Conservation (phyloP, 2,329 filamentous ascomycete species). For the Talaromyces islandicus region DNA sequence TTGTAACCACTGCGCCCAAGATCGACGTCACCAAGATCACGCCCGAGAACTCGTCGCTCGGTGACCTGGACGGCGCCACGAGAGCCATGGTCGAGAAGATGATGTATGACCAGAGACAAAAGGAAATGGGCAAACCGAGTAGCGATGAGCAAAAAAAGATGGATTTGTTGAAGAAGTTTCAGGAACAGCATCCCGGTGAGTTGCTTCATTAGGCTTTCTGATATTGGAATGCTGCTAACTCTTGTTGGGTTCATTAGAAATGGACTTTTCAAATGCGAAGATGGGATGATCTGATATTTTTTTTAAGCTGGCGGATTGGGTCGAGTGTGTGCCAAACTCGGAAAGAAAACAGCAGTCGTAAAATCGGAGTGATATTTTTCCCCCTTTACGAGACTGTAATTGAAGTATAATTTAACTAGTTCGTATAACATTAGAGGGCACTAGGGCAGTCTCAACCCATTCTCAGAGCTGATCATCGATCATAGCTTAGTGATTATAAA, state of each 20-base stretch:
- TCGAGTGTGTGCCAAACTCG: not conserved
- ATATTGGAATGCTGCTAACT: slow-evolving; percentile 8
- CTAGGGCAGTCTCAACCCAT: not conserved
- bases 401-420: not conserved
- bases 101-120: slow-evolving; percentile 99
- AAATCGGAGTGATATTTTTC: not conserved
- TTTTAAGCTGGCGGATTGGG: not conserved
- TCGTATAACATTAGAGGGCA: not conserved
- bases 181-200: slow-evolving; percentile 62
- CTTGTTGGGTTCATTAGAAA: slow-evolving; percentile 39
- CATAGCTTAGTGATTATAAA: not conserved
- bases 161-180: slow-evolving; percentile 89
- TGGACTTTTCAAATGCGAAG: slow-evolving; percentile 63
- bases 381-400: not conserved
- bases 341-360: not conserved
- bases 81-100: slow-evolving; percentile 99
- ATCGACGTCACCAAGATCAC: slow-evolving; percentile 95
- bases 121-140: slow-evolving; percentile 81
- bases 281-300: slow-evolving; percentile 41
- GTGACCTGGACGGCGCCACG: slow-evolving; percentile 91
- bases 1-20: slow-evolving; percentile 76
- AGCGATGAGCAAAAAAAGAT: slow-evolving; percentile 94
- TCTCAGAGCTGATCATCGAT: not conserved
- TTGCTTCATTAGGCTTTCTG: slow-evolving; percentile 4
- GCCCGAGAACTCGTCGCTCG: slow-evolving; percentile 85